Percentiles rank a stretch among this genome's conserved stretches.
phyloP scores from a whole-genome alignment of 441 rosid genomes.

The Corymbia citriodora region DNA sequence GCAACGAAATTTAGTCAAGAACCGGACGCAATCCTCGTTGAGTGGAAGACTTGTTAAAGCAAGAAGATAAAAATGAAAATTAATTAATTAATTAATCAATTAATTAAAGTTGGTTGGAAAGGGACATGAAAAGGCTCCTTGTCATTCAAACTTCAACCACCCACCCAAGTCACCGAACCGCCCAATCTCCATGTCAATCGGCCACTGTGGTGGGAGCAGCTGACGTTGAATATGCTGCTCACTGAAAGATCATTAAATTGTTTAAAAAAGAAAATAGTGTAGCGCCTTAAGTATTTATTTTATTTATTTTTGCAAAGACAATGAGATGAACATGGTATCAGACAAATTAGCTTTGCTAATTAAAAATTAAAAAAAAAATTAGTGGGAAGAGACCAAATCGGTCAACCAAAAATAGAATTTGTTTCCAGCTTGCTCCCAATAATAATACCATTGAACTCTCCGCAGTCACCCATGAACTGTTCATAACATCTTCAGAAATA shows the following conservation, averaged over 20 bases:
- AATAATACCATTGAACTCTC: background rate
- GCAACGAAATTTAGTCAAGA: background rate
- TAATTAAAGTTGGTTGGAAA: background rate
- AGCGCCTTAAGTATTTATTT: background rate
- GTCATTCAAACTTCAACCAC: background rate
- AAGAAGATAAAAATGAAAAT: background rate
- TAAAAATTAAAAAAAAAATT: background rate
- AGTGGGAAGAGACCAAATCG: background rate
- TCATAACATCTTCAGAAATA: background rate
- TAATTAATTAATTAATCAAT: background rate
- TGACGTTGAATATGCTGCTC: background rate
- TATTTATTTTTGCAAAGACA: background rate
- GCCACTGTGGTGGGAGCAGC: background rate
- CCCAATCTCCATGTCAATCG: background rate
- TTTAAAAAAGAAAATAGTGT: background rate
- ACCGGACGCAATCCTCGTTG: background rate
- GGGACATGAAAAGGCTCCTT: background rate
- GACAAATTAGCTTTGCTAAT: background rate
- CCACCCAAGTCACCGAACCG: background rate
- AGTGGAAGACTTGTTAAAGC: background rate
- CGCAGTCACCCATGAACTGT: background rate
- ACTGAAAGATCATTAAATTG: background rate
- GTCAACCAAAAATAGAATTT: background rate
- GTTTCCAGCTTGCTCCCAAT: background rate
- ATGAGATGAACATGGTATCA: background rate